A percentile compares a stretch with the other conserved stretches of the same genome.
phyloP scores from a whole-genome alignment of 495 filamentous ascomycete species.

The Apiosordaria backusii region DNA sequence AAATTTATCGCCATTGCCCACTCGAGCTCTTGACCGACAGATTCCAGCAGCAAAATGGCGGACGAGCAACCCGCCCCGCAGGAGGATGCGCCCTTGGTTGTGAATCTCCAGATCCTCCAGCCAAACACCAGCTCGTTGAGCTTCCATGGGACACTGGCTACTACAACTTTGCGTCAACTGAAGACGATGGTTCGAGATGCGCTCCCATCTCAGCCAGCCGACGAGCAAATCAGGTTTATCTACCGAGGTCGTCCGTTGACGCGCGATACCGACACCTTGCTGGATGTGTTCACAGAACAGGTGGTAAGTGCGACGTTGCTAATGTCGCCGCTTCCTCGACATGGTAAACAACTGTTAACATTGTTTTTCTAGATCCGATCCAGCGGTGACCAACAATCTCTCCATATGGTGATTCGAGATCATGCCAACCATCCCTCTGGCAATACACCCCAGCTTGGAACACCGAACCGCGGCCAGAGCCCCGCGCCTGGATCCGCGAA shows the following conservation, averaged over 20 bases:
- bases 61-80: not conserved
- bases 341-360: slow-evolving; percentile 15
- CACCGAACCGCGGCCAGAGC: not conserved
- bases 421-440: slow-evolving; percentile 17
- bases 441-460: not conserved
- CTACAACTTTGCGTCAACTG: slow-evolving; percentile 57
- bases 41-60: not conserved
- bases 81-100: slow-evolving; percentile 23
- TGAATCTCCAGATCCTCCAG: slow-evolving; percentile 60
- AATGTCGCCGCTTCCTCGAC: not conserved
- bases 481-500: not conserved
- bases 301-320: slow-evolving; percentile 7
- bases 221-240: slow-evolving; percentile 61
- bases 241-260: slow-evolving; percentile 59
- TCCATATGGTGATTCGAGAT: slow-evolving; percentile 64
- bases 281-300: slow-evolving; percentile 47
- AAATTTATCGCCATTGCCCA: not conserved
- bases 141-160: slow-evolving; percentile 50
- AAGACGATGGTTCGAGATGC: slow-evolving; percentile 56
- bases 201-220: slow-evolving; percentile 51
- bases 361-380: slow-evolving; percentile 40
- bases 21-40: not conserved
- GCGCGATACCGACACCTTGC: slow-evolving; percentile 52
- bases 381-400: slow-evolving; percentile 40
- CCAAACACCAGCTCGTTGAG: slow-evolving; percentile 53